Conservation (phyloP, 2,329 filamentous ascomycete species). For the Phialocephala sp. region DNA sequence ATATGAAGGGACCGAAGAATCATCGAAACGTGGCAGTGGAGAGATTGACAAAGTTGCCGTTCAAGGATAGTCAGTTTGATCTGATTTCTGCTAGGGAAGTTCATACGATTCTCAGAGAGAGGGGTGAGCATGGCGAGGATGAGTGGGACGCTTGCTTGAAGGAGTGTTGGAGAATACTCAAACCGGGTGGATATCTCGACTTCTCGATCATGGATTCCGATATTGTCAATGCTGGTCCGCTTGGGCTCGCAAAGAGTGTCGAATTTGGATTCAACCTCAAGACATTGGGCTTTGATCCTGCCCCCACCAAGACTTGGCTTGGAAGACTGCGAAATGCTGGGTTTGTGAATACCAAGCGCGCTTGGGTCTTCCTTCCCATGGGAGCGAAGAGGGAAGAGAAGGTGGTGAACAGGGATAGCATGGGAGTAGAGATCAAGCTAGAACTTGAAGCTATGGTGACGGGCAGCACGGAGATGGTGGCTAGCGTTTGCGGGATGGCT, state of each 20-base stretch:
- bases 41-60: slow-evolving; percentile 80
- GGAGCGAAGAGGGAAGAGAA: slow-evolving; percentile 58
- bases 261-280: slow-evolving; percentile 92
- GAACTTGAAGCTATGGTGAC: slow-evolving; percentile 66
- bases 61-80: slow-evolving; percentile 85
- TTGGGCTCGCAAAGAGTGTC: slow-evolving; percentile 81
- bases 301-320: slow-evolving; percentile 82
- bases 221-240: slow-evolving; percentile 81
- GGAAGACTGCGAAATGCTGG: slow-evolving; percentile 74
- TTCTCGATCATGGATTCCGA: slow-evolving; percentile 90
- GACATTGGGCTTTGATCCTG: slow-evolving; percentile 87
- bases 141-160: slow-evolving; percentile 86
- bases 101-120: slow-evolving; percentile 80
- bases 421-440: slow-evolving; percentile 52
- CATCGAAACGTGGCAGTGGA: slow-evolving; percentile 83
- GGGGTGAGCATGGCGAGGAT: slow-evolving; percentile 70
- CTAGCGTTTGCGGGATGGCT: slow-evolving; percentile 78
- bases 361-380: slow-evolving; percentile 90
- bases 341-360: slow-evolving; percentile 80
- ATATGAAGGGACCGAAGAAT: slow-evolving; percentile 83
- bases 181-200: slow-evolving; percentile 91
- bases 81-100: slow-evolving; percentile 88
- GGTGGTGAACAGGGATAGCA: slow-evolving; percentile 46
- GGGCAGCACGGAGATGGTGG: slow-evolving; percentile 75
- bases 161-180: slow-evolving; percentile 87